A percentile compares a stretch with the other conserved stretches of the same genome.
phyloP scores from a whole-genome alignment of 2,329 filamentous ascomycete species.

The Cercospora citrullina region DNA sequence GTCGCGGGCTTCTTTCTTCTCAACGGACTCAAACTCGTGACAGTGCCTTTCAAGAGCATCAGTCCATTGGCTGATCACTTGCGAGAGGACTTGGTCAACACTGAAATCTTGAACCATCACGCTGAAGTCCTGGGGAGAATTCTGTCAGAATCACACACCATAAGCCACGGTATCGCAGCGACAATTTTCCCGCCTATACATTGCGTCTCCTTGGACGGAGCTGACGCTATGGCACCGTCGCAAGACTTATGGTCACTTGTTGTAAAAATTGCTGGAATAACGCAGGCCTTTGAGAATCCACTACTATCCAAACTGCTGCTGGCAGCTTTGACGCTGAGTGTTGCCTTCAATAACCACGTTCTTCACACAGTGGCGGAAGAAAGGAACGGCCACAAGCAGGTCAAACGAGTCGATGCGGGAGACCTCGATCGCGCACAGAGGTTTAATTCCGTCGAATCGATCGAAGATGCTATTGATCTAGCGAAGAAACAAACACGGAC shows the following conservation, averaged over 20 bases:
- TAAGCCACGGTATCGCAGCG: not conserved
- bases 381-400: not conserved
- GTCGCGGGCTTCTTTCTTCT: slow-evolving; percentile 86
- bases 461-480: not conserved
- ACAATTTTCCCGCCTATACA: not conserved
- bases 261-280: not conserved
- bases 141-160: not conserved
- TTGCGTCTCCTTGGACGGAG: not conserved
- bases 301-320: not conserved
- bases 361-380: not conserved
- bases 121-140: not conserved
- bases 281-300: not conserved
- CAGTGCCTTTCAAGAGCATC: slow-evolving; percentile 72
- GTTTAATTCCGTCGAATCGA: not conserved
- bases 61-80: not conserved
- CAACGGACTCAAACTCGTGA: slow-evolving; percentile 85
- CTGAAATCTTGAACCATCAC: slow-evolving; percentile 22
- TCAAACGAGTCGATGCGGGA: not conserved
- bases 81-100: slow-evolving; percentile 54
- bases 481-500: not conserved
- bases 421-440: not conserved
- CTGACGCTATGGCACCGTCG: not conserved
- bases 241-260: not conserved
- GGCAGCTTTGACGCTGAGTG: not conserved
- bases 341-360: not conserved